Base-by-base conservation (phyloP, 75 land plant species). In the Cunninghamia lanceolata region DNA sequence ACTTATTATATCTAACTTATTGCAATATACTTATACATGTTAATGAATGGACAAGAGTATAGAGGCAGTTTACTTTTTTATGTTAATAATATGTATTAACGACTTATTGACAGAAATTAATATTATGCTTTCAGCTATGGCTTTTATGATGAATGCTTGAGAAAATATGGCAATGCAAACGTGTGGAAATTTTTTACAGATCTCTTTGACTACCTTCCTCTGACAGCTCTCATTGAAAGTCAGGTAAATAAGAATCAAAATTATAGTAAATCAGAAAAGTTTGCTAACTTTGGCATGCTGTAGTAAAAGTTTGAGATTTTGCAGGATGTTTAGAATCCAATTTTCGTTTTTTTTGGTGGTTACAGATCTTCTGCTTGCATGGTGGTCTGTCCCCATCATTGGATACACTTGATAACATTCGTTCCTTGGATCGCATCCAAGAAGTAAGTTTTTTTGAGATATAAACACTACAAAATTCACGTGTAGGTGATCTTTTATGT, bases 351-450 rank as follows among this genome's bases (percentile, higher is more conserved):
- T 34, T 83, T 83, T 83, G 36, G 35, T 83, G 89, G 47, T 90
- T 87, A 8, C 88, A 97, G 95, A 88, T 97, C 30, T 97, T 97
- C 87, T 97, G 99, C 87, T 89, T 97, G 84, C 99, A 97, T 90
- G 99, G 99, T 83, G 99, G 99, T 34, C 91, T 97, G 39, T 97
- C 99, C 19, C 99, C 99, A 85, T 97, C 99, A 42, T 86, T 97
- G 86, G 99, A 97, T 77, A 97, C 99, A 16, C 89, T 97, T 73
- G 99, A 97, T 85, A 93, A 93, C 71, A 97, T 97, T 19, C 93
- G 99, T 82, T 90, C 91, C 39, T 86, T 97, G 89, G 99, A 97
- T 88, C 96, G 99, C 38, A 92, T 96, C 83, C 99, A 97, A 88
- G 99, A 97, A 93, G 98, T 89, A 77, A 74, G 89, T 45, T 19